phyloP scores from a whole-genome alignment of 2,329 filamentous ascomycete genomes.

The Paracamarosporium sp. region DNA sequence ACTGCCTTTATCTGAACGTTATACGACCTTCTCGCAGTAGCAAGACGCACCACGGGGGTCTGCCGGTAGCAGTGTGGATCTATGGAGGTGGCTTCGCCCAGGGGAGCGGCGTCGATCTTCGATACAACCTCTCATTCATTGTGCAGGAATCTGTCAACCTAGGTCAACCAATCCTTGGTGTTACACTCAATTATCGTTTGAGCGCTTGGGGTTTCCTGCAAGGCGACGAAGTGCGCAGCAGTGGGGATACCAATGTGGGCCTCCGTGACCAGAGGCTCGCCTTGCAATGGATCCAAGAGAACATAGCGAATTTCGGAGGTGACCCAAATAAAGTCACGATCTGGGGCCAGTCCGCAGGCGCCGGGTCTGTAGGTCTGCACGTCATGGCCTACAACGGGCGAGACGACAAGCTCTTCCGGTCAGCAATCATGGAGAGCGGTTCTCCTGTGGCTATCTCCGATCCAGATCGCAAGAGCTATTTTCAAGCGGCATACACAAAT shows the following conservation, averaged over 20 bases:
- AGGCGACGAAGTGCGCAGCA: slow-evolving; percentile 30
- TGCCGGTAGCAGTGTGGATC: slow-evolving; percentile 63
- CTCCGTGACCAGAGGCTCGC: slow-evolving; percentile 54
- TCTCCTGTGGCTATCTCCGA: slow-evolving; percentile 35
- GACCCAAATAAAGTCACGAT: slow-evolving; percentile 53
- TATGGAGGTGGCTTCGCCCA: slow-evolving; percentile 60
- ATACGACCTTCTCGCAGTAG: slow-evolving; percentile 49
- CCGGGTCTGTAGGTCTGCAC: slow-evolving; percentile 51
- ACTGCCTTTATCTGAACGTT: slow-evolving; percentile 60
- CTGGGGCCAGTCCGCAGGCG: slow-evolving; percentile 54
- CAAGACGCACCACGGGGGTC: slow-evolving; percentile 27
- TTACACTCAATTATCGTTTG: slow-evolving; percentile 61
- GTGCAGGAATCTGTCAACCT: slow-evolving; percentile 55
- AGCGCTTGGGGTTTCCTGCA: slow-evolving; percentile 69
- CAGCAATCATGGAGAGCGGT: slow-evolving; percentile 54
- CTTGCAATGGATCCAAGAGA: slow-evolving; percentile 54
- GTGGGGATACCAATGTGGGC: slow-evolving; percentile 56
- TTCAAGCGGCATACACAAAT: neutral
- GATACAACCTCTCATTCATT: slow-evolving; percentile 57
- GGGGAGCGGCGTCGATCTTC: slow-evolving; percentile 59
- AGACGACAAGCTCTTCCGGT: slow-evolving; percentile 57
- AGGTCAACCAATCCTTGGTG: slow-evolving; percentile 55
- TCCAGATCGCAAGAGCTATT: neutral
- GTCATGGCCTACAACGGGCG: slow-evolving; percentile 57
- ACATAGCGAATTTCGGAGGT: slow-evolving; percentile 54